phyloP scores from a whole-genome alignment of 805 yeast genomes.

The Saturnispora gosingensis region DNA sequence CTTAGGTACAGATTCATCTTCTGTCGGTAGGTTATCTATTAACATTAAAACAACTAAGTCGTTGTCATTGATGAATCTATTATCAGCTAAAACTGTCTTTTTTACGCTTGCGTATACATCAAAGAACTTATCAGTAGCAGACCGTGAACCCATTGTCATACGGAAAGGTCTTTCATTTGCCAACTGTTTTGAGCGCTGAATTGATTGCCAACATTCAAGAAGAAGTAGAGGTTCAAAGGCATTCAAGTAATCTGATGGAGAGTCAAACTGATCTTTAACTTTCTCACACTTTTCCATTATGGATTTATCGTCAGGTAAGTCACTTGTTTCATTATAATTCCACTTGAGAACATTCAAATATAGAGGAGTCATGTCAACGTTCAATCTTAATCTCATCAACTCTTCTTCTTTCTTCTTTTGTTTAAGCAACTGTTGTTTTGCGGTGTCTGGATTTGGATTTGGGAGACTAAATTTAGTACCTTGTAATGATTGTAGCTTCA shows the following conservation, averaged over 20 bases:
- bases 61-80: conserved; percentile 53
- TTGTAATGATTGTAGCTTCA: conserved; percentile 23
- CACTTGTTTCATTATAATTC: conserved; percentile 54
- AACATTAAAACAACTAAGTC: conserved; percentile 64
- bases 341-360: conserved; percentile 63
- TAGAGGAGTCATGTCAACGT: conserved; percentile 69
- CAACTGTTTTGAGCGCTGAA: conserved; percentile 62
- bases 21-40: conserved; percentile 32
- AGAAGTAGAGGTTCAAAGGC: conserved; percentile 73
- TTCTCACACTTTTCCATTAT: conserved; percentile 27
- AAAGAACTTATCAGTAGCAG: conserved; percentile 76
- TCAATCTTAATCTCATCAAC: conserved; percentile 67
- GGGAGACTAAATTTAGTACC: conserved; percentile 14
- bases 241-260: conserved; percentile 56
- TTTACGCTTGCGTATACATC: conserved; percentile 74
- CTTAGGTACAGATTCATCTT: conserved; percentile 19
- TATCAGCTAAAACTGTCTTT: conserved; percentile 39
- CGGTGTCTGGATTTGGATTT: conserved; percentile 20
- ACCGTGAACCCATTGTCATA: conserved; percentile 65
- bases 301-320: conserved; percentile 47
- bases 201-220: conserved; percentile 90
- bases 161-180: conserved; percentile 52
- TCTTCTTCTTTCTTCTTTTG: conserved; percentile 54
- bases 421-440: conserved; percentile 16
- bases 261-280: conserved; percentile 47